Evolutionary conservation across 192 early-diverging fungal species (phyloP), one percentile per base, ranked within the genome.

Genomic region (Linnemannia hyalina): DNA sequence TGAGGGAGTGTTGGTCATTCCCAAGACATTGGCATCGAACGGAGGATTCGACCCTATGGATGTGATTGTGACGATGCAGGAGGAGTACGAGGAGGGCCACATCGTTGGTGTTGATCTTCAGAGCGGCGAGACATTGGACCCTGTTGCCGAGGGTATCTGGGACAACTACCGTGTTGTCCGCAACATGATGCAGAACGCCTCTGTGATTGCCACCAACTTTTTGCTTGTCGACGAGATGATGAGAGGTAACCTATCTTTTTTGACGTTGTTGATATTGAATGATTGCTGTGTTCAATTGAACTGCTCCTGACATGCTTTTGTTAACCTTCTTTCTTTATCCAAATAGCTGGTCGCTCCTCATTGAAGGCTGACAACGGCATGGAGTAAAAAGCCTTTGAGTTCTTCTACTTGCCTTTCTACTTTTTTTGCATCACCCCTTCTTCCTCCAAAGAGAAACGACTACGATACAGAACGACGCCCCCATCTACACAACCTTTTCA

Each of bases 181-280:
- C 46, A 97, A 99, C 88, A 95, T 99, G 96, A 91, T 99, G 72
- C 96, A 99, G 88, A 74, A 36, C 82, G 94, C 94, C 77, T 92
- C 99, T 57, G 98, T 99, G n/a, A 99, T 99, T 89, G 97, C 97
- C 6, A 96, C 95, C 81, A 99, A 99, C 90, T 93, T 99, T 86
- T 91, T 99, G 77, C 91, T 99, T 35, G 98, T 99, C 1, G 99
- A 99, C 90, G 98, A 99, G 90, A 98, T 99, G 91, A 97, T 99
- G 97, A 92, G 97, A 60, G 95, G 80, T 92, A 47, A 92, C 91
- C 29, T 75, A 38, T n/a, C 11, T 38, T 16, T 77, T 35, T n/a
- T 73, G 52, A 1, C 63, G 20, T 57, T 79, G 49, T 15, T 36
- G 8, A 22, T 38, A 70, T 44, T 49, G 44, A 13, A 40, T 78